Percentiles rank a stretch among this genome's conserved stretches.
Conservation (phyloP, 2,329 filamentous ascomycete genomes). For the Pezicula carpinea region DNA sequence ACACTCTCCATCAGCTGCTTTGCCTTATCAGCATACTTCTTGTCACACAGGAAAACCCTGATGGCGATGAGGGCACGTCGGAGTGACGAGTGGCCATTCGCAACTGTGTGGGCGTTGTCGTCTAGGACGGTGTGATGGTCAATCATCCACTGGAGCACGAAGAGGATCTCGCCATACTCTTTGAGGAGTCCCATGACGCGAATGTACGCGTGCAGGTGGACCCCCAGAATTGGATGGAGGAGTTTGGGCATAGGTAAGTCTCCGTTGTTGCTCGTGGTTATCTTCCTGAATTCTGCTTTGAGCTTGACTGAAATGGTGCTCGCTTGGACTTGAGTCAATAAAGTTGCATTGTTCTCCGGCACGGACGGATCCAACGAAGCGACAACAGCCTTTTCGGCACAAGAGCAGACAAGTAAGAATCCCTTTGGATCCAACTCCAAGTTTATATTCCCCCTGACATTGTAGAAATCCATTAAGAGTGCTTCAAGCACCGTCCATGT, state of each 20-base stretch:
- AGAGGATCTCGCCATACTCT: constrained; percentile 53
- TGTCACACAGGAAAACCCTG: constrained; percentile 12
- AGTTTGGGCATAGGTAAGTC: constrained; percentile 24
- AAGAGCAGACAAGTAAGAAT: constrained; percentile 22
- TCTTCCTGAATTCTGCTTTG: constrained; percentile 17
- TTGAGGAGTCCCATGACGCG: constrained; percentile 57
- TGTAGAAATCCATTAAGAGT: constrained; percentile 20
- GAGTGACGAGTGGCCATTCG: constrained; percentile 16
- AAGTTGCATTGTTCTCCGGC: neutral
- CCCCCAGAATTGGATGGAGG: constrained; percentile 39
- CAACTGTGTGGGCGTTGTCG: constrained; percentile 7
- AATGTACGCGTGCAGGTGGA: constrained; percentile 54
- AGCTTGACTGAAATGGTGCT: neutral
- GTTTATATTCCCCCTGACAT: constrained; percentile 1
- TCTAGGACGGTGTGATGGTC: constrained; percentile 36
- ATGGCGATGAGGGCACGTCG: constrained; percentile 18
- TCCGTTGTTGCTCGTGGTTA: constrained; percentile 13
- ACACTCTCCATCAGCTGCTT: constrained; percentile 17
- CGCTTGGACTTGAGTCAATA: constrained; percentile 19
- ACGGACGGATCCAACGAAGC: constrained; percentile 9
- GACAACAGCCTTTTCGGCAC: constrained; percentile 21
- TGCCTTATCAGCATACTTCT: constrained; percentile 11
- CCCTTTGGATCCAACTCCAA: constrained; percentile 25
- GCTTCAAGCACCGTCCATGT: constrained; percentile 20
- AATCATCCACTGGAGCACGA: constrained; percentile 55